Conservation (phyloP, 495 filamentous ascomycete species). For the Hypoxylon cercidicola region DNA sequence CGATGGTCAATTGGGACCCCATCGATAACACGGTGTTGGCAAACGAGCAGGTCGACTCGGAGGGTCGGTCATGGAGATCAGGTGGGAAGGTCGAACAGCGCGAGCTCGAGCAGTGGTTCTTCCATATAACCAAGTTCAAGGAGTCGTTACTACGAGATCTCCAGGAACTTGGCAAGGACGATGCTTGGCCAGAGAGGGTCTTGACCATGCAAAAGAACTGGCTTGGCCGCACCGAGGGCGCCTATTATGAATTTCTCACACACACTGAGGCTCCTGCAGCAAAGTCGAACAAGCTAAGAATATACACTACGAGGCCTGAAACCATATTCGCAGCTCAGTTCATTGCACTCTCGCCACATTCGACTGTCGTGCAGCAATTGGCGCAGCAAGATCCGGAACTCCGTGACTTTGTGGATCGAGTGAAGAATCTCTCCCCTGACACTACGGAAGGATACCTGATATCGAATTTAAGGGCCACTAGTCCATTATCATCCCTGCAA, state of each 20-base stretch:
- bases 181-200: conserved; percentile 83
- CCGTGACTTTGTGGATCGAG: conserved; percentile 71
- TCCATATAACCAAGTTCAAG: conserved; percentile 81
- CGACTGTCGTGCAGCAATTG: conserved; percentile 72
- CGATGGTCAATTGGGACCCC: conserved; percentile 89
- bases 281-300: conserved; percentile 56
- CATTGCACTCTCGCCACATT: conserved; percentile 77
- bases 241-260: conserved; percentile 72
- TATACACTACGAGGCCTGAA: conserved; percentile 86
- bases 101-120: conserved; percentile 88
- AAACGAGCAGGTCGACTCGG: conserved; percentile 89
- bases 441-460: conserved; percentile 81
- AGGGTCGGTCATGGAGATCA: conserved; percentile 87
- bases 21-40: conserved; percentile 89
- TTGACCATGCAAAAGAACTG: conserved; percentile 87
- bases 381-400: conserved; percentile 69
- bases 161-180: conserved; percentile 67
- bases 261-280: conserved; percentile 51
- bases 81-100: conserved; percentile 85
- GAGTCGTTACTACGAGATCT: conserved; percentile 79
- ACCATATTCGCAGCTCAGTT: conserved; percentile 88
- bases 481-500: conserved; percentile 70
- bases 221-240: conserved; percentile 82
- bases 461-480: conserved; percentile 66
- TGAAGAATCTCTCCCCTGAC: conserved; percentile 69